Percentiles rank a stretch among this genome's conserved stretches.
These are phyloP conservation scores for Sicyos baderoa DNA, from an alignment of 306 rosid species.

Conservation along the genomic window DNA sequence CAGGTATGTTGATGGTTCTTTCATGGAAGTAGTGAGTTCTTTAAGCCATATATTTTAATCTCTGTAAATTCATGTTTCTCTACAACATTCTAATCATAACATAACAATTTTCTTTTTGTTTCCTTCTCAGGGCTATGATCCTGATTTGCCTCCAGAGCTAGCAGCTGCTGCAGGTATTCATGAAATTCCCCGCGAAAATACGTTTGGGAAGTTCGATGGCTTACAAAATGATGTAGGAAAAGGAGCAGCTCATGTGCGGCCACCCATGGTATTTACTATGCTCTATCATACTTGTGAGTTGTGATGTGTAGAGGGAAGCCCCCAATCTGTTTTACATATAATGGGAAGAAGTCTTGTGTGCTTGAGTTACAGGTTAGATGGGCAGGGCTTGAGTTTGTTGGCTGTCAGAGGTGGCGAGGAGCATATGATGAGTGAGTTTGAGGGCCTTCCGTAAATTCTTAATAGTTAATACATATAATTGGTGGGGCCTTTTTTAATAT, in stretches of 20 bases:
- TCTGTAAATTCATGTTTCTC: too few species aligned
- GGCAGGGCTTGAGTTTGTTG: not conserved
- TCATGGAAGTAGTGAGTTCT: constrained; percentile 18
- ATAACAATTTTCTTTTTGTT: constrained; percentile 13
- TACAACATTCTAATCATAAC: not conserved
- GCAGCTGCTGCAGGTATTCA: constrained; percentile 89
- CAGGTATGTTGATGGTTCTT: constrained; percentile 44
- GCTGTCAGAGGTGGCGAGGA: not conserved
- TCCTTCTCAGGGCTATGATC: constrained; percentile 74
- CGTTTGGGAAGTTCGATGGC: constrained; percentile 45
- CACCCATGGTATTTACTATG: constrained; percentile 56
- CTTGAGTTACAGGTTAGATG: not conserved
- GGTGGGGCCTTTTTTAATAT: too few species aligned
- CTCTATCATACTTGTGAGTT: not conserved
- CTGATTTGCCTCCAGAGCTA: constrained; percentile 97
- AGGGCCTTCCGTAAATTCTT: too few species aligned
- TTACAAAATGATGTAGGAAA: constrained; percentile 52
- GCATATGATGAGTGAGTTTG: too few species aligned
- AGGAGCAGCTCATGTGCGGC: constrained; percentile 62
- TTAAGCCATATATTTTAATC: constrained; percentile 1
- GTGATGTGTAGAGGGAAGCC: not conserved
- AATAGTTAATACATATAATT: too few species aligned
- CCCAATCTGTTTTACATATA: not conserved
- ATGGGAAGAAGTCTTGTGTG: not conserved
- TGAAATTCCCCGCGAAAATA: constrained; percentile 46